A percentile compares a stretch with the other conserved stretches of the same genome.
Conservation (phyloP, 2,329 filamentous ascomycete genomes). For the Pyricularia sp. region DNA sequence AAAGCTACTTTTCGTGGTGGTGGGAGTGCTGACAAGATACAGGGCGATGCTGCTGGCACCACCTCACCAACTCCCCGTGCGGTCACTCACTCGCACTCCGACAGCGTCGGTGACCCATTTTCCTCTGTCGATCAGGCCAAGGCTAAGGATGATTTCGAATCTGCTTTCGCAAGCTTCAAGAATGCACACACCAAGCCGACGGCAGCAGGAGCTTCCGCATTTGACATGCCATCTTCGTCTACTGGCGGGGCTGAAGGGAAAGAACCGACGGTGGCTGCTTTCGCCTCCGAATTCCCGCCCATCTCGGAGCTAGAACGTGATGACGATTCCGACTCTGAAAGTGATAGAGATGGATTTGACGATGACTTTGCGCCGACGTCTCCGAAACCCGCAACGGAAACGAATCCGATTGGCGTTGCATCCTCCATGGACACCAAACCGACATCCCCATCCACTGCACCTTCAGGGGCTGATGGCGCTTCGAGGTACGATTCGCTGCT, state of each 20-base stretch:
- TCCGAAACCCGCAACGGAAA: constrained; percentile 17
- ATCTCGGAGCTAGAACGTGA: constrained; percentile 76
- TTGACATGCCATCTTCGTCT: not conserved
- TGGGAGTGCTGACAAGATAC: not conserved
- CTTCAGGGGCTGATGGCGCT: constrained; percentile 1
- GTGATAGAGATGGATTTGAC: constrained; percentile 64
- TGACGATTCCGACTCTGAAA: constrained; percentile 71
- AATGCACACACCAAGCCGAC: constrained; percentile 30
- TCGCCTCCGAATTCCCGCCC: constrained; percentile 77
- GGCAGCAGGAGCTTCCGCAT: constrained; percentile 8
- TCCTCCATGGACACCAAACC: constrained; percentile 8
- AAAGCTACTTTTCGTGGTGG: too few species aligned
- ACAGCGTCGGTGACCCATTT: constrained; percentile 34
- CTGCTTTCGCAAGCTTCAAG: constrained; percentile 67
- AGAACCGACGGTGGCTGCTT: constrained; percentile 17
- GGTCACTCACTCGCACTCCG: constrained; percentile 10
- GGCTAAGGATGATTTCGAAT: constrained; percentile 72
- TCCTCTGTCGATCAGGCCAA: constrained; percentile 39
- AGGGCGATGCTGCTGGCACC: not conserved
- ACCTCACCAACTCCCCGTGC: constrained; percentile 2
- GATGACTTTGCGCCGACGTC: constrained; percentile 74
- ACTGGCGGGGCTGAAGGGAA: constrained; percentile 5
- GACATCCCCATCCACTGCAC: not conserved
- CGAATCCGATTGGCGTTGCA: constrained; percentile 3
- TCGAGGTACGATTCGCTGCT: constrained; percentile 3